phyloP scores from a whole-genome alignment of 1,284 basidiomycete genomes.

The Waitea zeae region DNA sequence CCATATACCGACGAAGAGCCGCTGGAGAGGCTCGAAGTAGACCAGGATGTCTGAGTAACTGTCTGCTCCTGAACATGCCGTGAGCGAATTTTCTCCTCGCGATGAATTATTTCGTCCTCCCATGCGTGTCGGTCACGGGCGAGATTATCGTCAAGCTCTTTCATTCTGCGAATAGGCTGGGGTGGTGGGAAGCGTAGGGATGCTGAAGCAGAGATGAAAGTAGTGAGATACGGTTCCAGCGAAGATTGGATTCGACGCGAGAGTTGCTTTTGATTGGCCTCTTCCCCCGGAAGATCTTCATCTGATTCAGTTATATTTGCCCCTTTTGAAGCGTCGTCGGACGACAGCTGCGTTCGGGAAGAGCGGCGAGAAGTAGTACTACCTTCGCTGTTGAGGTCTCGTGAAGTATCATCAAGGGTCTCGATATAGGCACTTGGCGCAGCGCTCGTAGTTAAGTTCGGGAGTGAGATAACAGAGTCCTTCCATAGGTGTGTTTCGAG shows the following conservation, averaged over 20 bases:
- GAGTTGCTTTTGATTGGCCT: constrained; percentile 47
- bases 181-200: constrained; percentile 84
- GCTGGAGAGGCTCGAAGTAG: too few relatives aligned
- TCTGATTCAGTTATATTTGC: constrained; percentile 9
- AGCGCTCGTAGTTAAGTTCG: constrained; percentile 46
- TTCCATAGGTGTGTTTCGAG: constrained; percentile 92
- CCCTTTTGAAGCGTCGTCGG: constrained; percentile 4
- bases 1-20: constrained; percentile 6
- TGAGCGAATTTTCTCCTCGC: constrained; percentile 48
- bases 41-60: constrained; percentile 17
- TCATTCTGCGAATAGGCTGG: constrained; percentile 74
- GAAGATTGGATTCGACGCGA: constrained; percentile 63
- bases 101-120: constrained; percentile 70
- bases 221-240: constrained; percentile 66
- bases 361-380: neutral
- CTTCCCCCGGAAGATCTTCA: constrained; percentile 46
- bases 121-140: constrained; percentile 49
- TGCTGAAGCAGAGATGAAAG: constrained; percentile 82
- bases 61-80: constrained; percentile 27
- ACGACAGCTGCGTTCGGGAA: neutral
- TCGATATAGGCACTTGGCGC: constrained; percentile 23
- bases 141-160: constrained; percentile 66
- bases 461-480: constrained; percentile 77
- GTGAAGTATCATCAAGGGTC: constrained; percentile 7
- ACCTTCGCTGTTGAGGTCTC: constrained; percentile 5